Percentiles rank a stretch among this genome's conserved stretches.
Conservation (phyloP, 1,284 basidiomycete genomes). For the Testicularia cyperi region DNA sequence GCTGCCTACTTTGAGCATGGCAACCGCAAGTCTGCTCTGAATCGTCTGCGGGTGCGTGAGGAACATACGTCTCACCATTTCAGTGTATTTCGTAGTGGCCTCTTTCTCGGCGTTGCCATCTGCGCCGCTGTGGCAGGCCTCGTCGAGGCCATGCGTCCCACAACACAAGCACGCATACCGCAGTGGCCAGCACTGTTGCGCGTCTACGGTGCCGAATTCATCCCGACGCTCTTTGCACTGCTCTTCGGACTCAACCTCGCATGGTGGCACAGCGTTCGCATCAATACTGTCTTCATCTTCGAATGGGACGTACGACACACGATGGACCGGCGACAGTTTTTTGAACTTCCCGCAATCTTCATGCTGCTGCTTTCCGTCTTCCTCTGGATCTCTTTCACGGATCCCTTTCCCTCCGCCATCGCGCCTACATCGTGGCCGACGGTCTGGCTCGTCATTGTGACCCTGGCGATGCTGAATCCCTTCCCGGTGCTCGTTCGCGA, state of each 20-base stretch:
- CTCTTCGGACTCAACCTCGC: slow-evolving; percentile 76
- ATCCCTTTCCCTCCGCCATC: slow-evolving; percentile 50
- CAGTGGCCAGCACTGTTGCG: slow-evolving; percentile 75
- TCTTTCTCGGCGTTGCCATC: slow-evolving; percentile 74
- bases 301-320: slow-evolving; percentile 69
- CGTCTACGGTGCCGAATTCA: slow-evolving; percentile 74
- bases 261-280: slow-evolving; percentile 74
- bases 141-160: slow-evolving; percentile 68
- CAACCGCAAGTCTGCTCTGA: slow-evolving; percentile 76
- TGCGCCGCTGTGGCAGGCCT: slow-evolving; percentile 75
- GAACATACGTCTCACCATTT: slow-evolving; percentile 70
- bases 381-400: slow-evolving; percentile 80
- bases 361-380: slow-evolving; percentile 75
- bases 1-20: slow-evolving; percentile 68
- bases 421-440: slow-evolving; percentile 71
- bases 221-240: slow-evolving; percentile 76
- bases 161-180: slow-evolving; percentile 68
- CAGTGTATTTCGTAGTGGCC: slow-evolving; percentile 67
- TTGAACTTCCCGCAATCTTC: slow-evolving; percentile 78
- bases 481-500: slow-evolving; percentile 69
- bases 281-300: slow-evolving; percentile 91
- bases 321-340: slow-evolving; percentile 78
- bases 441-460: slow-evolving; percentile 74
- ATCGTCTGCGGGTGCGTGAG: slow-evolving; percentile 66
- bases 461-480: slow-evolving; percentile 73